These are phyloP conservation scores for Colletotrichum shisoi DNA, from an alignment of 2,329 filamentous ascomycete species.

Conservation along the genomic window DNA sequence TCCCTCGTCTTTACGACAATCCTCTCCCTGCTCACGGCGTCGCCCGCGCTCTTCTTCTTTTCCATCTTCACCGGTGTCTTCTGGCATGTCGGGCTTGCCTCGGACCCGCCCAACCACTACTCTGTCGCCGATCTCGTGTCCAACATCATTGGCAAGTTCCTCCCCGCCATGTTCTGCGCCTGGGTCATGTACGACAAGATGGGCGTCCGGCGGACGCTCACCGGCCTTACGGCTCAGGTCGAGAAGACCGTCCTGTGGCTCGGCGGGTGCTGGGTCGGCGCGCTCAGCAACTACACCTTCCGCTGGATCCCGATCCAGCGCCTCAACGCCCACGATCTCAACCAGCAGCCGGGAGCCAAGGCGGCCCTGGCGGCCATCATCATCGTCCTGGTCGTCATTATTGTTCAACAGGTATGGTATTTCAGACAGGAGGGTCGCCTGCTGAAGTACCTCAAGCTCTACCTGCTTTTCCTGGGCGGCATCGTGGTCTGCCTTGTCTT, in stretches of 20 bases:
- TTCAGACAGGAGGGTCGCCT: slow-evolving; percentile 87
- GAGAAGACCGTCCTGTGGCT: slow-evolving; percentile 93
- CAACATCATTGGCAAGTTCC: slow-evolving; percentile 77
- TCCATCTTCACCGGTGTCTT: slow-evolving; percentile 83
- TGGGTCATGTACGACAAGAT: slow-evolving; percentile 90
- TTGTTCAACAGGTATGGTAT: slow-evolving; percentile 80
- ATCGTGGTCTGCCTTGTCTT: slow-evolving; percentile 75
- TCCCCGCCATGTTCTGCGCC: slow-evolving; percentile 86
- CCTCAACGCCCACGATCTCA: slow-evolving; percentile 87
- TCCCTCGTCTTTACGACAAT: slow-evolving; percentile 80
- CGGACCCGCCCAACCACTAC: slow-evolving; percentile 78
- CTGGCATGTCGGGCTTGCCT: slow-evolving; percentile 87
- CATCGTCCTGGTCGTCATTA: slow-evolving; percentile 71
- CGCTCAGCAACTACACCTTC: slow-evolving; percentile 93
- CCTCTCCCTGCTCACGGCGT: slow-evolving; percentile 82
- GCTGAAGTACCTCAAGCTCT: slow-evolving; percentile 78
- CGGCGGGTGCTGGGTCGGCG: slow-evolving; percentile 87
- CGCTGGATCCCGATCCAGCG: slow-evolving; percentile 92
- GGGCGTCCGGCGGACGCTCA: slow-evolving; percentile 74
- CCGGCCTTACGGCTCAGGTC: slow-evolving; percentile 78
- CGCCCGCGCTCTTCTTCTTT: slow-evolving; percentile 83
- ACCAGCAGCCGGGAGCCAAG: slow-evolving; percentile 87
- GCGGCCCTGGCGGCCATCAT: slow-evolving; percentile 82
- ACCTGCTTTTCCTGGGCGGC: slow-evolving; percentile 70
- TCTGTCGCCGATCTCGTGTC: slow-evolving; percentile 77